phyloP scores from a whole-genome alignment of 2,329 filamentous ascomycete genomes.

The Aureobasidium sp. region DNA sequence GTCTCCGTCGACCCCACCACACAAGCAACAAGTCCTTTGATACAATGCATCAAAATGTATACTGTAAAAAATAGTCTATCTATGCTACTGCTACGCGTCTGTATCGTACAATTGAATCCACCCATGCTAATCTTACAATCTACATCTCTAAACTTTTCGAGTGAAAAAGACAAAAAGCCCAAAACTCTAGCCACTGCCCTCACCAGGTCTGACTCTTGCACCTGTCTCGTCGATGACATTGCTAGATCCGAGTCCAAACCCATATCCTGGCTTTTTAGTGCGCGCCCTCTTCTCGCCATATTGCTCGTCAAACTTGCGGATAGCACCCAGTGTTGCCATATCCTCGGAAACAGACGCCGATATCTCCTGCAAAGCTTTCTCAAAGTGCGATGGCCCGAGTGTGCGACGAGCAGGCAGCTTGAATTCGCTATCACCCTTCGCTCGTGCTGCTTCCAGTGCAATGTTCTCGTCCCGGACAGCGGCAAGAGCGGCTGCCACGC shows the following conservation, averaged over 20 bases:
- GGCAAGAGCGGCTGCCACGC: constrained; percentile 70
- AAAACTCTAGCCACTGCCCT: background rate
- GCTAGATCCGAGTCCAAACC: constrained; percentile 25
- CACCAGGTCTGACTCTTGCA: constrained; percentile 25
- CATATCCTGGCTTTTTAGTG: constrained; percentile 33
- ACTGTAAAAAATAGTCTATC: too few relatives aligned
- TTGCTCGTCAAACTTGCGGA: constrained; percentile 91
- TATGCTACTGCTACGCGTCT: background rate
- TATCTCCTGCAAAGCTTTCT: constrained; percentile 79
- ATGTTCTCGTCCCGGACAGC: constrained; percentile 69
- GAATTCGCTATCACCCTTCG: constrained; percentile 38
- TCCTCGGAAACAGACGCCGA: constrained; percentile 89
- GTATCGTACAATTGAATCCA: background rate
- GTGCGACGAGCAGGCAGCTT: constrained; percentile 62
- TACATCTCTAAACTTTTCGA: background rate
- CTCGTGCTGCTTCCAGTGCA: constrained; percentile 23
- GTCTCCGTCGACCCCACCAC: too few relatives aligned
- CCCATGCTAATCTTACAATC: constrained; percentile 7
- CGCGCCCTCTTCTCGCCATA: constrained; percentile 74
- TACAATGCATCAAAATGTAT: too few relatives aligned
- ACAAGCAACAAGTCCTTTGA: too few relatives aligned
- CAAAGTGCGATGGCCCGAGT: constrained; percentile 67
- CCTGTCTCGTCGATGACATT: constrained; percentile 26
- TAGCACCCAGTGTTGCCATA: constrained; percentile 77
- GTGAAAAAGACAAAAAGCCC: background rate